Conservation (phyloP, 352 stramenopile genomes). For the Globisporangium camurandrum region DNA sequence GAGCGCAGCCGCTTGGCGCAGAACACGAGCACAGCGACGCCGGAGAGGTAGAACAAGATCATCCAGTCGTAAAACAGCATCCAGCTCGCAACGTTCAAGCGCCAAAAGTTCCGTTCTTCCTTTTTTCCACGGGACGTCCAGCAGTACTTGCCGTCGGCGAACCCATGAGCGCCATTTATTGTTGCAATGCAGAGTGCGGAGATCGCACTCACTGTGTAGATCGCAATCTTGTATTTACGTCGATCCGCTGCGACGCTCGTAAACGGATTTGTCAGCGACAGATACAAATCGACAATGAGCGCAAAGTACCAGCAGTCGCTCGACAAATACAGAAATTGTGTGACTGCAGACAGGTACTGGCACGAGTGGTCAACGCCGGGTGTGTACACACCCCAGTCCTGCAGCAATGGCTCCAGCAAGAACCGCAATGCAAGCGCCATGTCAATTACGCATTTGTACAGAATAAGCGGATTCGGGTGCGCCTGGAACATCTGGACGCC, state of each 20-base stretch:
- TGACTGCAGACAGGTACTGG: conserved; percentile 54
- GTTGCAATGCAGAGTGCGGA: conserved; percentile 31
- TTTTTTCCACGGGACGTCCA: conserved; percentile 59
- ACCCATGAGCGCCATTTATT: conserved; percentile 33
- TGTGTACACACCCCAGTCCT: conserved; percentile 40
- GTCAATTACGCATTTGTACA: conserved; percentile 78
- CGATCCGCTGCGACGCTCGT: conserved; percentile 69
- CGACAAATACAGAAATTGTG: conserved; percentile 70
- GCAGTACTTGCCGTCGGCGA: conserved; percentile 73
- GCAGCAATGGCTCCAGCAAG: conserved; percentile 56
- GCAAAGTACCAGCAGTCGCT: conserved; percentile 83
- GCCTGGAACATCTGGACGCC: conserved; percentile 67
- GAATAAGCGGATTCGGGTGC: conserved; percentile 79
- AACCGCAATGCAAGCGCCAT: conserved; percentile 65
- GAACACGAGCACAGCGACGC: conserved; percentile 58
- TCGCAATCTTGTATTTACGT: conserved; percentile 44
- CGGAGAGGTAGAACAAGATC: conserved; percentile 77
- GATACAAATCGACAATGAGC: conserved; percentile 66
- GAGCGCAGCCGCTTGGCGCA: conserved; percentile 59
- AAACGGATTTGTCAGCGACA: conserved; percentile 80
- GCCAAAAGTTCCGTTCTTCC: conserved; percentile 51
- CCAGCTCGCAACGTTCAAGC: conserved; percentile 68
- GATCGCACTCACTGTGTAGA: conserved; percentile 34
- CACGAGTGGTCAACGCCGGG: conserved; percentile 25
- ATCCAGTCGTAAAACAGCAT: conserved; percentile 81